Conservation (phyloP, 2,329 filamentous ascomycete species). For the Coniochaeta prunicola region DNA sequence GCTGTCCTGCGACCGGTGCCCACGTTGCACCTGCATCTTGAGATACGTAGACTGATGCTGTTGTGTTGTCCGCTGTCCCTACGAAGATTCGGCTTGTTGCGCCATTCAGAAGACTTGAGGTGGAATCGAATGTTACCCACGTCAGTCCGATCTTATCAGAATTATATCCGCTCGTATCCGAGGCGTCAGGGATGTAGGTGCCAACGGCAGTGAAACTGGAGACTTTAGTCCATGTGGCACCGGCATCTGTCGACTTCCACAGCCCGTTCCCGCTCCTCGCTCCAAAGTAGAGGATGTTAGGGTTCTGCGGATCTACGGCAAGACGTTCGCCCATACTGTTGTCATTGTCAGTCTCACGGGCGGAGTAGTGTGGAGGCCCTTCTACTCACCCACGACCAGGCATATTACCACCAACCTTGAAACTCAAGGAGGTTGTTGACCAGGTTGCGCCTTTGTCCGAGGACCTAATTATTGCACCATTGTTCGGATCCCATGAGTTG, state of each 20-base stretch:
- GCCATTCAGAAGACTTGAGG: slow-evolving; percentile 33
- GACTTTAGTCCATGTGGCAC: slow-evolving; percentile 46
- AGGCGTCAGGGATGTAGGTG: slow-evolving; percentile 37
- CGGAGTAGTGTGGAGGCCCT: not conserved
- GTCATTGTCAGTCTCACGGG: not conserved
- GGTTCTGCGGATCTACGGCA: slow-evolving; percentile 49
- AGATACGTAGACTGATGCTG: slow-evolving; percentile 45
- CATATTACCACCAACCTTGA: slow-evolving; percentile 58
- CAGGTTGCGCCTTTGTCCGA: slow-evolving; percentile 47
- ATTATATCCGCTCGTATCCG: slow-evolving; percentile 34
- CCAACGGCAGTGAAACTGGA: slow-evolving; percentile 43
- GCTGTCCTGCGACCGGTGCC: slow-evolving; percentile 41
- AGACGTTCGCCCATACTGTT: slow-evolving; percentile 44
- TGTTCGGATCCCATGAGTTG: slow-evolving; percentile 51
- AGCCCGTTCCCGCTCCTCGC: slow-evolving; percentile 51
- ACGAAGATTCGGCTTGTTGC: slow-evolving; percentile 51
- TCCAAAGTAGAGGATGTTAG: slow-evolving; percentile 50
- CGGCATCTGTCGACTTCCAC: slow-evolving; percentile 50
- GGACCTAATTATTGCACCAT: slow-evolving; percentile 46
- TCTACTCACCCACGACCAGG: slow-evolving; percentile 39
- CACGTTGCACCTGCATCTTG: slow-evolving; percentile 46
- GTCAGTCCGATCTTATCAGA: slow-evolving; percentile 39
- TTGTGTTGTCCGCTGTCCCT: slow-evolving; percentile 44
- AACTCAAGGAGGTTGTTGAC: slow-evolving; percentile 39
- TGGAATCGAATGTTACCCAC: slow-evolving; percentile 49